Percentiles rank a stretch among this genome's conserved stretches.
Conservation (phyloP, 2,329 filamentous ascomycete genomes). For the Teratosphaeria pseudoeucalypti region DNA sequence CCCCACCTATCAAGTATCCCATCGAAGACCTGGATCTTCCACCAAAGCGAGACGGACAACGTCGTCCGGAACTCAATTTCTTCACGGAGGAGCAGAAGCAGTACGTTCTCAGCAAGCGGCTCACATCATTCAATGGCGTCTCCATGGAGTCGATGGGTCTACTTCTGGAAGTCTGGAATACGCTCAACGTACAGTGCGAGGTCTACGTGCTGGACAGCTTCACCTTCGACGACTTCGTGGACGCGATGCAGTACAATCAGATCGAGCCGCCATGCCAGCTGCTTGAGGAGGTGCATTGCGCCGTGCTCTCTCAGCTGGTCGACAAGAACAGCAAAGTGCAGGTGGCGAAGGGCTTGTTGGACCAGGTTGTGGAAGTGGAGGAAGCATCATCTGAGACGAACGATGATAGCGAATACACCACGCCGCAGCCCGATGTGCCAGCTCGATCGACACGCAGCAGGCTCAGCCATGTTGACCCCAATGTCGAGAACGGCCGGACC, state of each 20-base stretch:
- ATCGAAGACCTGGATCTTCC: conserved; percentile 85
- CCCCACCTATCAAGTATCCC: conserved; percentile 79
- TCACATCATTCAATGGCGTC: conserved; percentile 41
- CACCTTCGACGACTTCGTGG: conserved; percentile 90
- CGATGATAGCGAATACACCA: conserved; percentile 41
- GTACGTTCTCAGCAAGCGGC: conserved; percentile 24
- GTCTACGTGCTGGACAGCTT: conserved; percentile 92
- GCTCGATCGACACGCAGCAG: conserved; percentile 76
- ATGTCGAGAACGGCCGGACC: conserved; percentile 43
- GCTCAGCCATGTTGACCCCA: conserved; percentile 58
- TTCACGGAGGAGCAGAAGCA: conserved; percentile 46
- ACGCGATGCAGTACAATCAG: conserved; percentile 66
- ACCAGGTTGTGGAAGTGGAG: conserved; percentile 62
- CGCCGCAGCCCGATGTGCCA: conserved; percentile 60
- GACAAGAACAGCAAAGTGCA: conserved; percentile 70
- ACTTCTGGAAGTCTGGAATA: conserved; percentile 88
- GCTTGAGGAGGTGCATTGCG: conserved; percentile 83
- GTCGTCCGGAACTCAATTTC: conserved; percentile 68
- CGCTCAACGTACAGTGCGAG: conserved; percentile 94
- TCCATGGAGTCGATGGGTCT: conserved; percentile 76
- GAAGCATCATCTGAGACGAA: conserved; percentile 53
- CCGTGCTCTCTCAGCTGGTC: conserved; percentile 78
- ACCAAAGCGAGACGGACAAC: conserved; percentile 50
- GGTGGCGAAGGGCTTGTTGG: conserved; percentile 50
- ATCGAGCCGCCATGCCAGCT: conserved; percentile 69